Conservation (phyloP, 352 stramenopile genomes). For the Phytophthora uliginosa region DNA sequence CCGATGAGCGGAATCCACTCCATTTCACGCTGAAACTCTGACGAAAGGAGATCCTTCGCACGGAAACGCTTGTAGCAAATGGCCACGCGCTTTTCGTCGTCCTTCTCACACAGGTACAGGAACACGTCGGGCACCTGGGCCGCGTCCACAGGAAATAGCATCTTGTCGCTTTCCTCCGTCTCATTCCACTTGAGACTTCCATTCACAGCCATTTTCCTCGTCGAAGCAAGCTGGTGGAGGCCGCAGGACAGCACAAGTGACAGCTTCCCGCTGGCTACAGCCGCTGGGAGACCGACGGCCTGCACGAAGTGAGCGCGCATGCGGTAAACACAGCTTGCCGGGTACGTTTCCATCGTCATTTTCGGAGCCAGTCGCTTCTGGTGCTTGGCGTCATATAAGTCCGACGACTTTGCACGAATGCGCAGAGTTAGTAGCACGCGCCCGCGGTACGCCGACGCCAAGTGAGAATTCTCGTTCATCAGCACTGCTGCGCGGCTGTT, state of each 20-base stretch:
- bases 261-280: constrained; percentile 41
- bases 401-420: constrained; percentile 25
- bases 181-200: constrained; percentile 87
- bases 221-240: constrained; percentile 52
- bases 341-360: constrained; percentile 57
- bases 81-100: constrained; percentile 62
- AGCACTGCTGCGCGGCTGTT: constrained; percentile 39
- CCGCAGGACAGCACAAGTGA: constrained; percentile 70
- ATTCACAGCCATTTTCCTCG: constrained; percentile 59
- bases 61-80: constrained; percentile 85
- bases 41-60: constrained; percentile 63
- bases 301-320: constrained; percentile 77
- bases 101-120: constrained; percentile 77
- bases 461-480: constrained; percentile 72
- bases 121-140: constrained; percentile 87
- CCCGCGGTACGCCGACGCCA: constrained; percentile 55
- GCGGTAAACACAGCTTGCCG: constrained; percentile 64
- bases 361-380: constrained; percentile 50
- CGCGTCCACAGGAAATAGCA: constrained; percentile 62
- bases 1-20: constrained; percentile 75
- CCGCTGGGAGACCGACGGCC: constrained; percentile 61
- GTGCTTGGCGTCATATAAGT: constrained; percentile 67
- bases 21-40: constrained; percentile 49
- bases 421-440: no score
- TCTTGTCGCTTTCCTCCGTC: constrained; percentile 74